Evolutionary conservation across 306 rosid genomes (phyloP).

Genomic region (Fagus sylvatica): DNA sequence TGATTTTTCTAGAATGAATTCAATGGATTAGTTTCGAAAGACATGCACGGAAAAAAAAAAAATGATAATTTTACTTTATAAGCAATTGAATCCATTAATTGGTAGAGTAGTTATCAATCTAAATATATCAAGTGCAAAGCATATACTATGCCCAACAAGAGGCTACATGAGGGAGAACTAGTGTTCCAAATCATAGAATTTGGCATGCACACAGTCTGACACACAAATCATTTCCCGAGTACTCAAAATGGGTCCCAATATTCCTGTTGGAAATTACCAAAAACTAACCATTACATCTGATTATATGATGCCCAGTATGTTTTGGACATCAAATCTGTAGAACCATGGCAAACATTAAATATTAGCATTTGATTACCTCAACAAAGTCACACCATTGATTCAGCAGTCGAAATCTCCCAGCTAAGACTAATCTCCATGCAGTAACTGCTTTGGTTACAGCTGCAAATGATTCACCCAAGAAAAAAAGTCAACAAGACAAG

Average conservation of each 20-base stretch:
- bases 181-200: neutral
- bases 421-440: constrained; percentile 87
- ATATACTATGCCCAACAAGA: neutral
- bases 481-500: constrained; percentile 11
- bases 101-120: neutral
- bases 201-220: neutral
- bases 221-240: neutral
- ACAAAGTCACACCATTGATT: constrained; percentile 90
- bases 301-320: neutral
- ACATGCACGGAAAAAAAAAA: neutral
- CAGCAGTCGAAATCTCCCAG: constrained; percentile 81
- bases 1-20: constrained; percentile 68
- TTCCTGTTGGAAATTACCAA: neutral
- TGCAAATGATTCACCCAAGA: constrained; percentile 37
- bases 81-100: neutral
- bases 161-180: neutral
- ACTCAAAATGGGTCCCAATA: neutral
- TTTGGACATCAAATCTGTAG: neutral
- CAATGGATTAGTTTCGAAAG: constrained; percentile 38
- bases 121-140: neutral
- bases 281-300: neutral
- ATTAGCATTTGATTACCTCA: constrained; percentile 60
- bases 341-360: constrained; percentile 3
- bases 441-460: constrained; percentile 77
- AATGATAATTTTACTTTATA: neutral